Conservation (phyloP, 306 rosid species). For the Oemleria cerasiformis region DNA sequence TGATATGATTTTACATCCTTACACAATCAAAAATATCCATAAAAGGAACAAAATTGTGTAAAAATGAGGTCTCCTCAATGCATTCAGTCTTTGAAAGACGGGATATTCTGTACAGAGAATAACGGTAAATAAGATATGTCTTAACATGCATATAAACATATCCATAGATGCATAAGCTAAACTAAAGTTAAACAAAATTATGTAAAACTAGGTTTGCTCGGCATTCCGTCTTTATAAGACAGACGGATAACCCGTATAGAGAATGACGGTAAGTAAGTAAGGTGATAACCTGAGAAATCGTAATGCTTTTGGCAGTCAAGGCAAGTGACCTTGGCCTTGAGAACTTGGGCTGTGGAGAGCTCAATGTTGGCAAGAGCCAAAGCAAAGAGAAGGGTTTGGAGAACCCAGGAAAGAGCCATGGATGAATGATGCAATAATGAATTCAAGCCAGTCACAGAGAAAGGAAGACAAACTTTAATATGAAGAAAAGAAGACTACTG, state of each 20-base stretch:
- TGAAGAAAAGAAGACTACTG: neutral
- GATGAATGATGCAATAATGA: neutral
- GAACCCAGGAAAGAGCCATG: conserved; percentile 51
- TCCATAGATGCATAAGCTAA: too few species aligned
- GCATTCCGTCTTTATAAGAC: neutral
- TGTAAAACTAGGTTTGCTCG: neutral
- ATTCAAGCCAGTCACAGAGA: neutral
- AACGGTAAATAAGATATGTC: too few species aligned
- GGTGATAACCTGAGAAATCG: conserved; percentile 58
- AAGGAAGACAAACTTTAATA: neutral
- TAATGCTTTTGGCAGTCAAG: conserved; percentile 47
- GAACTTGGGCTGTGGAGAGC: conserved; percentile 41
- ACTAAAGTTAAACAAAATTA: neutral
- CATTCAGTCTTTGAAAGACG: too few species aligned
- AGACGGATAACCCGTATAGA: neutral
- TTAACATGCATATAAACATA: too few species aligned
- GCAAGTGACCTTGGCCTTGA: conserved; percentile 69
- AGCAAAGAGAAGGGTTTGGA: conserved; percentile 42
- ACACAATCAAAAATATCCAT: too few species aligned
- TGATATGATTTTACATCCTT: too few species aligned
- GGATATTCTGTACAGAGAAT: too few species aligned
- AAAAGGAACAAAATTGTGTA: too few species aligned
- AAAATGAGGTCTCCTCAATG: too few species aligned
- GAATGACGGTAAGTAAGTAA: neutral
- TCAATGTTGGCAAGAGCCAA: conserved; percentile 37